Evolutionary conservation across 2,329 filamentous ascomycete species (phyloP).

Genomic region (Pseudogymnoascus sp.): DNA sequence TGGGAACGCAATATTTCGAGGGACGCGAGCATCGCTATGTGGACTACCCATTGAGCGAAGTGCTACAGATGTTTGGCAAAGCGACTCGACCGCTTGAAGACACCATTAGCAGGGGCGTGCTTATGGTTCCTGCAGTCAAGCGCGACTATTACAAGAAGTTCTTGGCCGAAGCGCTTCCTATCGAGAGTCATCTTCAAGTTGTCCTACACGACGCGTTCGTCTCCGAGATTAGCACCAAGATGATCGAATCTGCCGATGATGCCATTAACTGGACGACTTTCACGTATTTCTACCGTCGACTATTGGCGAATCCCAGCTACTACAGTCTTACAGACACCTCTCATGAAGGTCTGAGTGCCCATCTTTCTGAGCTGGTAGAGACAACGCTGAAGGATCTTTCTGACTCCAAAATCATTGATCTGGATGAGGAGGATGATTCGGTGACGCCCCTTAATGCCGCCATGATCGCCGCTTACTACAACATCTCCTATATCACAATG

Average conservation of each 20-base stretch:
- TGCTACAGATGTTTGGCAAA: conserved; percentile 97
- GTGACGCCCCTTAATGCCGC: conserved; percentile 87
- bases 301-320: conserved; percentile 93
- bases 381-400: conserved; percentile 81
- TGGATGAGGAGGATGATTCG: conserved; percentile 88
- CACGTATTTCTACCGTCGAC: conserved; percentile 92
- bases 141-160: conserved; percentile 99
- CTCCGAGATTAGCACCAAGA: conserved; percentile 92
- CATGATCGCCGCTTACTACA: conserved; percentile 98
- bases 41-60: conserved; percentile 88
- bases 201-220: conserved; percentile 95
- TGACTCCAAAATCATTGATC: conserved; percentile 91
- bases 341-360: conserved; percentile 87
- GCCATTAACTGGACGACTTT: conserved; percentile 98
- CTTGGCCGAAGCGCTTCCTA: conserved; percentile 86
- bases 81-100: conserved; percentile 73
- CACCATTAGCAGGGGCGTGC: conserved; percentile 77
- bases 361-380: conserved; percentile 91
- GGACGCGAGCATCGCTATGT: conserved; percentile 94
- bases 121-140: conserved; percentile 93
- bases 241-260: conserved; percentile 90
- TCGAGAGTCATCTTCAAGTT: conserved; percentile 87
- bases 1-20: conserved; percentile 97
- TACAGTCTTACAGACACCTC: conserved; percentile 84
- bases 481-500: conserved; percentile 99